Conservation (phyloP, 495 filamentous ascomycete genomes). For the Penicillium goetzii region DNA sequence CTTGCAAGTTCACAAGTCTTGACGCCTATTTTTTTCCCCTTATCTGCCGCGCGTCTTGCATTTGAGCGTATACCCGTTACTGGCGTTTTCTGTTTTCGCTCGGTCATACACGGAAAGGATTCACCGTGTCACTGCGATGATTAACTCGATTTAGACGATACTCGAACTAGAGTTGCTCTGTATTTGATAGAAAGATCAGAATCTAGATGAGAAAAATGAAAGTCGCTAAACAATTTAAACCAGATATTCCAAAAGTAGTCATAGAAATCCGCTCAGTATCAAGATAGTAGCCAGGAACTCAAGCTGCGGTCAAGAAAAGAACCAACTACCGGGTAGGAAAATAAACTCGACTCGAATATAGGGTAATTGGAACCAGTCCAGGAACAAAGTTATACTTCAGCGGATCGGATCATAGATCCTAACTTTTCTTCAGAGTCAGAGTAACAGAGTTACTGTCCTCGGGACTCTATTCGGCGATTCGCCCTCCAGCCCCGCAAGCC, state of each 20-base stretch:
- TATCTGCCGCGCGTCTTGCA: slow-evolving; percentile 27
- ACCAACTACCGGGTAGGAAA: too few species aligned
- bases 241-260: background rate
- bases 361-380: background rate
- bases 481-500: slow-evolving; percentile 20
- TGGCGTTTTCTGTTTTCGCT: slow-evolving; percentile 18
- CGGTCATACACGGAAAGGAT: background rate
- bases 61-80: slow-evolving; percentile 45
- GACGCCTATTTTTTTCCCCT: background rate
- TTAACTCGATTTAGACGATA: too few species aligned
- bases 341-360: too few species aligned
- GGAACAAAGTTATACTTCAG: background rate
- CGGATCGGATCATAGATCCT: background rate
- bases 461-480: background rate
- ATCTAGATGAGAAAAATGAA: slow-evolving; percentile 6
- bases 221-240: background rate
- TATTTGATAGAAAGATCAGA: background rate
- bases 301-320: too few species aligned
- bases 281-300: background rate
- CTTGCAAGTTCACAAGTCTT: too few species aligned
- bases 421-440: too few species aligned
- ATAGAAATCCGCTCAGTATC: background rate
- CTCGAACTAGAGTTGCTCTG: background rate
- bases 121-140: background rate
- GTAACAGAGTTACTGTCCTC: too few species aligned